Evolutionary conservation across 495 filamentous ascomycete species (phyloP), one percentile per base, ranked within the genome.

Genomic region (Lophiostoma macrostomum): DNA sequence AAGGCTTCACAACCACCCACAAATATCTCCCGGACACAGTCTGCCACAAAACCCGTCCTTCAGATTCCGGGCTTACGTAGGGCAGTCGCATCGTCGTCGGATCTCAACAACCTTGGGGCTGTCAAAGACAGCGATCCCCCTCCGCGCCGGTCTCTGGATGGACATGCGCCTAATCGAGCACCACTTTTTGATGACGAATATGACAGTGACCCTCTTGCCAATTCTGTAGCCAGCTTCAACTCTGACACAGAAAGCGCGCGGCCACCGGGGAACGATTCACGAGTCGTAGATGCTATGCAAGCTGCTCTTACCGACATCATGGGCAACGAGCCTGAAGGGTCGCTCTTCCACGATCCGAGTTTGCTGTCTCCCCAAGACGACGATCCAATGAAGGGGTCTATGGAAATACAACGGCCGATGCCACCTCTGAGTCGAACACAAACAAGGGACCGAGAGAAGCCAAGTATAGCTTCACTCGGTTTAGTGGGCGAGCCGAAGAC

Each of bases 241-340:
- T 69, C 71, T 8, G 71, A 71, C n/a, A 7, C 28, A 16, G 71
- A 67, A 7, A 19, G 45, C 36, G 36, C 40, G 12, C 58, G 52
- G 19, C 50, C 61, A 11, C 51, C 56, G 22, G 67, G 52, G 5
- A 64, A 72, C n/a, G 60, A 81, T 55, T 75, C 69, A 16, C 64
- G 75, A 58, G 74, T 95, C 27, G 88, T 99, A 14, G 82, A 95
- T 70, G 93, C 88, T 0, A 90, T 99, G 86, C 90, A 96, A 68
- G 83, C 82, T 43, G 93, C 93, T 38, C 73, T 99, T n/a, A 95
- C 87, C 61, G 86, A 90, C 56, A 99, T 99, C 44, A 87, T 99
- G 67, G 90, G 89, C 50, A 82, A 88, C 48, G 78, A 86, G 39
- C 76, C 79, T 19, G 72, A 79, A 39, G 74, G 77, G 14, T 69